Evolutionary conservation across 1,284 basidiomycete species (phyloP), one percentile per base, ranked within the genome.

Genomic region (Rhodotorula sp.): DNA sequence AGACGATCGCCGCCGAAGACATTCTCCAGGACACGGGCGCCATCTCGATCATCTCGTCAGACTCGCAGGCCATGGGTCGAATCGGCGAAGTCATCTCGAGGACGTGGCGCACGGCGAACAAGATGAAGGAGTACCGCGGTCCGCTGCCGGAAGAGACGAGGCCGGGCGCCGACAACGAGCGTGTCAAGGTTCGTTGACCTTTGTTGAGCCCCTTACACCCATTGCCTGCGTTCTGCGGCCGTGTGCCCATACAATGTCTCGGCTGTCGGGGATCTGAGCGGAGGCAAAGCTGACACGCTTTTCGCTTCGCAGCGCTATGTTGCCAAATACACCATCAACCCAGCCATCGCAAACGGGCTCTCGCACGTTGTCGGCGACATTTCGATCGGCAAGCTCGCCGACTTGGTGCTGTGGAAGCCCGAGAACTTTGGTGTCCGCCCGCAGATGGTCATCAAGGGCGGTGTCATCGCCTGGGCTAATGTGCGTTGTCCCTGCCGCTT

Each of bases 1-100:
- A 99, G 84, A 99, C 96, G 0, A 90, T 99, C 55, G 97, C 96
- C 0, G 97, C 97, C 0, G 97, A 99, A 81, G 97, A 99, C 79
- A 91, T 99, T 25, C 84, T 99, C 53, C 96, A 99, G 70, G 96
- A 99, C 80, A 87, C 83, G 0, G 97, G 97, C 2, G 94, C 96
- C 2, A 97, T 99, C 61, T 79, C 92, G 5, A 97, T 98, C 89
- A 97, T 98, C 77, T 91, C 89, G 74, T 93, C 91, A 7, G 96
- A 99, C 81, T 91, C 93, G 2, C 95, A 97, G 82, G 96, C 96
- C 0, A 98, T 99, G 97, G 66, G 97, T 23, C 76, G 94, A 17
- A 93, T 99, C 16, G 97, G 94, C 16, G 97, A 99, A 81, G 96
- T 99, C 12, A 84, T 95, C 12, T 88, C 89, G 54, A 85, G 97